These are phyloP conservation scores for Colletotrichum spinosum DNA, from an alignment of 2,329 filamentous ascomycete genomes.

Conservation along the genomic window DNA sequence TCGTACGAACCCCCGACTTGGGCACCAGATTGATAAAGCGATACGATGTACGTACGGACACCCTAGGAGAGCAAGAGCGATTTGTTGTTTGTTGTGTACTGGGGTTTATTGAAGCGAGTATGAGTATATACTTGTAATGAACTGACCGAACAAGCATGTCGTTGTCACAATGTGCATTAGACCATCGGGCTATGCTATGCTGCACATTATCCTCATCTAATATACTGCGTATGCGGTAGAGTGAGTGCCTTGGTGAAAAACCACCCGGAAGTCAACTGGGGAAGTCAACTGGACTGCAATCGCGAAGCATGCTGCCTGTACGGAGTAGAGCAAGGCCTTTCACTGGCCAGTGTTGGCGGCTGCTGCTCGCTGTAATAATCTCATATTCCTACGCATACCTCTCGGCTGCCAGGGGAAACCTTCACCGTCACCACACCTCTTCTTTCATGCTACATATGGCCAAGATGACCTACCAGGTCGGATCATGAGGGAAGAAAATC, in stretches of 20 bases:
- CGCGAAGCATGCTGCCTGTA: not conserved
- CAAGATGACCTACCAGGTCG: too few relatives aligned
- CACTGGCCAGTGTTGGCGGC: constrained; percentile 14
- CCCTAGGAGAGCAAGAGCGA: too few relatives aligned
- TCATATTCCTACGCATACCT: constrained; percentile 22
- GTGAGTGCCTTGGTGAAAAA: not conserved
- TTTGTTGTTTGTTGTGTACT: too few relatives aligned
- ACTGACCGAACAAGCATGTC: constrained; percentile 22
- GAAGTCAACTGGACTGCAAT: not conserved
- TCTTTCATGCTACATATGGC: not conserved
- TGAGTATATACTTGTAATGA: not conserved
- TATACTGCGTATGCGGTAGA: not conserved
- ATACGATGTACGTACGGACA: too few relatives aligned
- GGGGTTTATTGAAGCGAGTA: not conserved
- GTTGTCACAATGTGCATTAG: constrained; percentile 25
- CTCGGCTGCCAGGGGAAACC: constrained; percentile 12
- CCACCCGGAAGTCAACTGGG: too few relatives aligned
- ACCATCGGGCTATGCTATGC: constrained; percentile 27
- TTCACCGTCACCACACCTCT: constrained; percentile 1
- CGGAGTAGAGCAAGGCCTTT: too few relatives aligned
- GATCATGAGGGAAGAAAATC: too few relatives aligned
- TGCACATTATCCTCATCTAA: not conserved
- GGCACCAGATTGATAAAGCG: constrained; percentile 6
- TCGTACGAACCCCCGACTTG: too few relatives aligned
- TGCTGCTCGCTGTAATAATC: constrained; percentile 16